Percentiles rank a stretch among this genome's conserved stretches.
Evolutionary conservation across 257 asterid genomes (phyloP).

Genomic region (Solanum sejunctum): DNA sequence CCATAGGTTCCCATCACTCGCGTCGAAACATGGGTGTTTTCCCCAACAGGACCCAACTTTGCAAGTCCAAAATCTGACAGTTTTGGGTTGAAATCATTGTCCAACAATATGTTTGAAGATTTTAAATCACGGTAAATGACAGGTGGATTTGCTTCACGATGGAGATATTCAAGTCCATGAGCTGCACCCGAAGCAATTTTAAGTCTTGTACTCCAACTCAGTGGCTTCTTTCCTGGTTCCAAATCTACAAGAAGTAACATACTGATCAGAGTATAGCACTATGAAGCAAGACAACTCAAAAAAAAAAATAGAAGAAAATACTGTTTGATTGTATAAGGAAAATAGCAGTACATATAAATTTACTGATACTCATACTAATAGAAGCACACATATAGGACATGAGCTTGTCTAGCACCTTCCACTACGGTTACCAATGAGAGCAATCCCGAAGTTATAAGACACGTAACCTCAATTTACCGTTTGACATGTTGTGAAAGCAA

Average conservation of each 20-base stretch:
- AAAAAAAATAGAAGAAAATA: not conserved
- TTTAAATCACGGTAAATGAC: slow-evolving; percentile 69
- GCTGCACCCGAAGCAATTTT: slow-evolving; percentile 63
- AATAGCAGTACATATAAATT: not conserved
- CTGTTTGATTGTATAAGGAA: not conserved
- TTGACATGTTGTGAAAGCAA: not conserved
- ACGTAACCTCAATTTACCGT: not conserved
- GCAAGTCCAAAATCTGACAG: slow-evolving; percentile 76
- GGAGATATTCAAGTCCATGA: slow-evolving; percentile 64
- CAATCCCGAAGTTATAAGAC: not conserved
- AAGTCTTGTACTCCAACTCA: slow-evolving; percentile 51
- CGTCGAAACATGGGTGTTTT: slow-evolving; percentile 65
- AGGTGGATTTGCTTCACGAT: slow-evolving; percentile 55
- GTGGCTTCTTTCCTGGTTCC: slow-evolving; percentile 36
- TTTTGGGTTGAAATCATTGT: slow-evolving; percentile 46
- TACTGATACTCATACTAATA: not conserved
- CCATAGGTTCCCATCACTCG: slow-evolving; percentile 81
- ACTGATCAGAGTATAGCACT: not conserved
- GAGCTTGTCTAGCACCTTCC: not conserved
- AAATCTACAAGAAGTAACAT: slow-evolving; percentile 21
- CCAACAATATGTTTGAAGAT: slow-evolving; percentile 59
- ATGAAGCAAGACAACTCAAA: not conserved
- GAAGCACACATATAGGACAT: not conserved
- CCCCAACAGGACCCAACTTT: slow-evolving; percentile 70
- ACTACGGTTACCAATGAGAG: not conserved